phyloP scores from a whole-genome alignment of 345 rosid genomes.

The Ailanthus altissimus region DNA sequence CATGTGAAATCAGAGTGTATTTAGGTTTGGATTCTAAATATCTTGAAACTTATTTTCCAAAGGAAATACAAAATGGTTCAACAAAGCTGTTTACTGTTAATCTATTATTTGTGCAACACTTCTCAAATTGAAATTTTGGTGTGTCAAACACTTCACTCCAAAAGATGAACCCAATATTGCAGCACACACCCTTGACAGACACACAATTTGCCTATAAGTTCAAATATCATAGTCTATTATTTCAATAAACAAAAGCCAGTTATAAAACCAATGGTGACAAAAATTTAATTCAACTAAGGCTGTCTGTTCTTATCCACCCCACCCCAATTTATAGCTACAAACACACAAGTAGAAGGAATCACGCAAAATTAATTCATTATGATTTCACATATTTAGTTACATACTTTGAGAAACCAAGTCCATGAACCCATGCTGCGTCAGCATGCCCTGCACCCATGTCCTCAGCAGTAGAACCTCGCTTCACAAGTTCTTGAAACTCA shows the following conservation, averaged over 20 bases:
- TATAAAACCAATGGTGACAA: background rate
- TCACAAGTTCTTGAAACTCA: constrained; percentile 86
- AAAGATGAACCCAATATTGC: background rate
- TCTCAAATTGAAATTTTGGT: background rate
- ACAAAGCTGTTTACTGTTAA: background rate
- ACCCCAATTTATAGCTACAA: background rate
- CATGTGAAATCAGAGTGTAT: background rate
- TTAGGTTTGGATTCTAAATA: background rate
- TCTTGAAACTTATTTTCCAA: background rate
- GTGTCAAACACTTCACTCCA: background rate
- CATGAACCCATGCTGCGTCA: constrained; percentile 84
- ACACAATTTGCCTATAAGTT: background rate
- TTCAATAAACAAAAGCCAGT: background rate
- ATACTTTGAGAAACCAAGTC: constrained; percentile 89
- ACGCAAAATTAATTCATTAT: background rate
- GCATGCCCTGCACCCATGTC: constrained; percentile 95
- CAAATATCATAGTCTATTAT: background rate
- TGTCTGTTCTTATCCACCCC: background rate
- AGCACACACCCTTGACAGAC: background rate
- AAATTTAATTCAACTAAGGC: background rate
- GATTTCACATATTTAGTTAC: background rate
- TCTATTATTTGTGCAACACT: background rate
- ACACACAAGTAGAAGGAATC: background rate
- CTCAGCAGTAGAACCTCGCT: constrained; percentile 91
- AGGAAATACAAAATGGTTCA: background rate